These are phyloP conservation scores for Pleurotus sapidus DNA, from an alignment of 768 basidiomycete genomes.

Conservation along the genomic window DNA sequence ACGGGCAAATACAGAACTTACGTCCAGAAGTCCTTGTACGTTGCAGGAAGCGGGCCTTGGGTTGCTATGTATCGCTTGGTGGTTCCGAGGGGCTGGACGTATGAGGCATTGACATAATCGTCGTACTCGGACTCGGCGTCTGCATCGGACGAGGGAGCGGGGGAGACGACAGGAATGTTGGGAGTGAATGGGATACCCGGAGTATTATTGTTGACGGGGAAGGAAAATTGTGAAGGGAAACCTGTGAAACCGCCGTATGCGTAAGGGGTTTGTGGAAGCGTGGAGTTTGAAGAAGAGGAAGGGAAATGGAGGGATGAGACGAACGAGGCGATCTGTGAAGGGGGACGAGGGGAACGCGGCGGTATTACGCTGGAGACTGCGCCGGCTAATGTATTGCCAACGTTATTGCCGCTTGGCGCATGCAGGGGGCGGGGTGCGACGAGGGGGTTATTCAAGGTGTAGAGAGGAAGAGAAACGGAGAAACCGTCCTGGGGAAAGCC, in stretches of 20 bases:
- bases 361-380: neutral
- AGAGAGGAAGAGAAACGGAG: neutral
- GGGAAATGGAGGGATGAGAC: neutral
- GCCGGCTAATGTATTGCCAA: neutral
- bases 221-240: neutral
- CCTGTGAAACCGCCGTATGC: too few relatives aligned
- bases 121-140: conserved; percentile 45
- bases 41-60: conserved; percentile 89
- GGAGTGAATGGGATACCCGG: neutral
- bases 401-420: too few relatives aligned
- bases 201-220: neutral
- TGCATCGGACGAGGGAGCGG: neutral
- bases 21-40: conserved; percentile 94
- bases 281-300: neutral
- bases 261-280: too few relatives aligned
- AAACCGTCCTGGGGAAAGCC: neutral
- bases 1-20: conserved; percentile 36
- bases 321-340: conserved; percentile 1
- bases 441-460: neutral
- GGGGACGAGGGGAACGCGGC: neutral
- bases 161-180: conserved; percentile 13
- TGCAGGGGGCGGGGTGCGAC: neutral
- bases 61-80: conserved; percentile 88
- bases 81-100: conserved; percentile 85
- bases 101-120: conserved; percentile 96